Evolutionary conservation across 495 filamentous ascomycete genomes (phyloP).

Genomic region (Hypoxylon subgilvum): DNA sequence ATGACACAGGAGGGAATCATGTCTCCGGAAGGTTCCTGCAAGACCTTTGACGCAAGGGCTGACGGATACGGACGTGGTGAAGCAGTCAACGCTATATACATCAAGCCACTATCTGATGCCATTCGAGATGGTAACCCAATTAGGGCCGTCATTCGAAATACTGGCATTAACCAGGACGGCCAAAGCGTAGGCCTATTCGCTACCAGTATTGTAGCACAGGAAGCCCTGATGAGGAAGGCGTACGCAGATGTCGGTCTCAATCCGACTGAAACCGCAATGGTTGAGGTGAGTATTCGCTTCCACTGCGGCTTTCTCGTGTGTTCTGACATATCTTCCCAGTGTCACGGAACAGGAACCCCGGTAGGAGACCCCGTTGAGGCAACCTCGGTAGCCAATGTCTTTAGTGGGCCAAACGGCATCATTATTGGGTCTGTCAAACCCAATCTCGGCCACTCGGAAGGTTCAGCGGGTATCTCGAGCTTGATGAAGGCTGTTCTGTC

Average conservation of each 20-base stretch:
- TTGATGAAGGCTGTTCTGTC: conserved; percentile 55
- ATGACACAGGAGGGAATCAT: no score
- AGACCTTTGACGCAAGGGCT: no score
- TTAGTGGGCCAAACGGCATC: conserved; percentile 34
- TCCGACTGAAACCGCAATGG: conserved; percentile 45
- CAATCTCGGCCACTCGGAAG: conserved; percentile 56
- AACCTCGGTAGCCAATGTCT: conserved; percentile 21
- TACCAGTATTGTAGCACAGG: conserved; percentile 54
- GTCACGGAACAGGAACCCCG: conserved; percentile 37
- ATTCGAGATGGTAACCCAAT: conserved; percentile 53
- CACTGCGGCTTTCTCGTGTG: conserved; percentile 44
- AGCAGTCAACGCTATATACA: conserved; percentile 36
- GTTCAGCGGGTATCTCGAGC: conserved; percentile 48
- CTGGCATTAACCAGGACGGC: conserved; percentile 55
- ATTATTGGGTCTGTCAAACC: conserved; percentile 56
- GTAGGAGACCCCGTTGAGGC: conserved; percentile 45
- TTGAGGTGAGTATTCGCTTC: no score
- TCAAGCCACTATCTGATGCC: conserved; percentile 57
- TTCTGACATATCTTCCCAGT: conserved; percentile 29
- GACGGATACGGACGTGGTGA: conserved; percentile 34
- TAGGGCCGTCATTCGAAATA: conserved; percentile 53
- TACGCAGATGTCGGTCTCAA: conserved; percentile 43
- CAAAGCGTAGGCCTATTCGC: conserved; percentile 50
- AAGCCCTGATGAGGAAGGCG: conserved; percentile 47
- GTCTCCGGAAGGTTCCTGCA: no score